phyloP scores from a whole-genome alignment of 768 basidiomycete species.

The Tubosaeta sp. region DNA sequence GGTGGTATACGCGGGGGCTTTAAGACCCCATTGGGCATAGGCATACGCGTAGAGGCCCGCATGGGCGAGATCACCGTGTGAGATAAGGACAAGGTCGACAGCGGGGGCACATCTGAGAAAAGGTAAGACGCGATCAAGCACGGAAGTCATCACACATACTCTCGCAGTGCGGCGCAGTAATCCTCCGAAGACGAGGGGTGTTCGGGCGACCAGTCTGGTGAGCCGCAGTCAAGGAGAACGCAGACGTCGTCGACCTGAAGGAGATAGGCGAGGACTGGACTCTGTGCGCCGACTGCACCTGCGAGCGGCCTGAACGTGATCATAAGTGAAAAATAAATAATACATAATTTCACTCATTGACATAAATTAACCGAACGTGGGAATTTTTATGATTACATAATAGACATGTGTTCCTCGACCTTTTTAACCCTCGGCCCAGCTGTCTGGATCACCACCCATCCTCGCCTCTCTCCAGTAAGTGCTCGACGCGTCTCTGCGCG shows the following conservation, averaged over 20 bases:
- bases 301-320: constrained; percentile 93
- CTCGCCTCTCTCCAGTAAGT: constrained; percentile 30
- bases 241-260: constrained; percentile 92
- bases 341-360: background rate
- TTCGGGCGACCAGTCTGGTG: constrained; percentile 80
- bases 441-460: constrained; percentile 26
- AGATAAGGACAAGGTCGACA: constrained; percentile 87
- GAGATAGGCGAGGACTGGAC: constrained; percentile 71
- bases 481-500: constrained; percentile 29
- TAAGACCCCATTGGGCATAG: constrained; percentile 79
- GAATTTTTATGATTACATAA: constrained; percentile 28
- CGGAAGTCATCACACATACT: constrained; percentile 45
- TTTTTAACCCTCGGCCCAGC: constrained; percentile 41
- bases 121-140: constrained; percentile 2
- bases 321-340: constrained; percentile 42
- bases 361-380: constrained; percentile 20
- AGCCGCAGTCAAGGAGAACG: constrained; percentile 93
- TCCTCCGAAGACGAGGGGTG: constrained; percentile 28
- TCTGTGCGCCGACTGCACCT: constrained; percentile 68
- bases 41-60: constrained; percentile 93
- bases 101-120: constrained; percentile 63
- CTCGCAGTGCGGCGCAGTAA: constrained; percentile 64
- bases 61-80: constrained; percentile 88
- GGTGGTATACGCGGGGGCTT: constrained; percentile 89
- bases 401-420: constrained; percentile 31